Evolutionary conservation across 2,329 filamentous ascomycete genomes (phyloP).

Genomic region (Teratosphaeria epicoccoides): DNA sequence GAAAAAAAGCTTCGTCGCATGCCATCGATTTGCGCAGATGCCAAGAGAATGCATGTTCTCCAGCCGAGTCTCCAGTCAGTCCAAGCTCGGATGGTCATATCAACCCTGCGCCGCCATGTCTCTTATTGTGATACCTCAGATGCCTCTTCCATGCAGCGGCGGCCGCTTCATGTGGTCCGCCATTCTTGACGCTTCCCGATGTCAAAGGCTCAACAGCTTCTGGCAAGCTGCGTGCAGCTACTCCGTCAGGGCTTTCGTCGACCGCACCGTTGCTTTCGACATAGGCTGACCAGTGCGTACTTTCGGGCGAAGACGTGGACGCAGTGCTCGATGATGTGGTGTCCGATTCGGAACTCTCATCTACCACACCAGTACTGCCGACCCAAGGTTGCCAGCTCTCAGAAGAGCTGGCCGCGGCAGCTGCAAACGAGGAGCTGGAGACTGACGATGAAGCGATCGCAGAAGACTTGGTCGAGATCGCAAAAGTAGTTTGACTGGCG

Average conservation of each 20-base stretch:
- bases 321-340: not conserved
- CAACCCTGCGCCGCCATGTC: constrained; percentile 6
- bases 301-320: not conserved
- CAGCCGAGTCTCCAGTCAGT: too few species aligned
- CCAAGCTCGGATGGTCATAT: not conserved
- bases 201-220: not conserved
- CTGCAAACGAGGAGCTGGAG: not conserved
- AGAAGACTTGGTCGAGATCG: constrained; percentile 8
- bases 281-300: not conserved
- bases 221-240: not conserved
- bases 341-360: not conserved
- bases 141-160: constrained; percentile 10
- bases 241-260: not conserved
- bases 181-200: constrained; percentile 12
- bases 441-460: not conserved
- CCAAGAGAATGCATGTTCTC: not conserved
- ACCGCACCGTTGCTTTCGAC: not conserved
- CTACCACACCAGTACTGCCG: not conserved
- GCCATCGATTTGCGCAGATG: too few species aligned
- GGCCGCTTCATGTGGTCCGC: not conserved
- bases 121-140: constrained; percentile 16
- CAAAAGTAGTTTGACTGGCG: constrained; percentile 5
- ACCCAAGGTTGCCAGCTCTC: not conserved
- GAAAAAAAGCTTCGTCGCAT: too few species aligned
- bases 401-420: not conserved